These are phyloP conservation scores for Erodium chrysanthum DNA, from an alignment of 441 rosid genomes.

Conservation along the genomic window DNA sequence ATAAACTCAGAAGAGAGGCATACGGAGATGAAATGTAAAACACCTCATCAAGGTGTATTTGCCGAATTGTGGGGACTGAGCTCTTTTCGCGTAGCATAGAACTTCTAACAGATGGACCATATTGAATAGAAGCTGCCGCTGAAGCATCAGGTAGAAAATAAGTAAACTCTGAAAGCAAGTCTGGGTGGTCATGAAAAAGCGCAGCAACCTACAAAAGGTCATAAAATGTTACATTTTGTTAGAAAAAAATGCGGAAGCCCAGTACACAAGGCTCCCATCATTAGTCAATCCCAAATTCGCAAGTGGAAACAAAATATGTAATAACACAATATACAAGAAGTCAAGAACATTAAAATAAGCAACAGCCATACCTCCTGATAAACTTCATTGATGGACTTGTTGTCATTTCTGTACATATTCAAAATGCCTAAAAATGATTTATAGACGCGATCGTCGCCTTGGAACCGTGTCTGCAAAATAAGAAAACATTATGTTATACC, in stretches of 20 bases:
- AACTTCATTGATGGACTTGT: slow-evolving; percentile 83
- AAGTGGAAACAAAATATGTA: slow-evolving; percentile 8
- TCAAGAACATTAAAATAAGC: slow-evolving; percentile 5
- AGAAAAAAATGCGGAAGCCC: neutral
- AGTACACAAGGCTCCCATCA: slow-evolving; percentile 4
- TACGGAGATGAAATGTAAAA: slow-evolving; percentile 15
- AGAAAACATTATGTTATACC: slow-evolving; percentile 17
- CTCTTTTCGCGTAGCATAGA: slow-evolving; percentile 52
- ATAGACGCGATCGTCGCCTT: slow-evolving; percentile 84
- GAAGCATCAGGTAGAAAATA: slow-evolving; percentile 89
- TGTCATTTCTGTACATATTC: slow-evolving; percentile 93
- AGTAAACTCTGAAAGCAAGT: slow-evolving; percentile 74
- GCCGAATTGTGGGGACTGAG: slow-evolving; percentile 48
- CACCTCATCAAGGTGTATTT: slow-evolving; percentile 65
- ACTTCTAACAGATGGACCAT: slow-evolving; percentile 43
- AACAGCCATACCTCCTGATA: slow-evolving; percentile 61
- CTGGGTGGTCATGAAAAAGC: slow-evolving; percentile 71
- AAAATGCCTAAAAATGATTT: slow-evolving; percentile 85
- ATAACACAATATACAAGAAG: slow-evolving; percentile 10
- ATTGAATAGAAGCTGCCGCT: slow-evolving; percentile 42
- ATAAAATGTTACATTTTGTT: neutral
- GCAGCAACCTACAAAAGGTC: slow-evolving; percentile 54
- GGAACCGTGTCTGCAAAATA: slow-evolving; percentile 79
- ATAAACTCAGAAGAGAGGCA: slow-evolving; percentile 16
- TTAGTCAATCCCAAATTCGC: slow-evolving; percentile 2